Evolutionary conservation across 2,329 filamentous ascomycete genomes (phyloP), one percentile per base, ranked within the genome.

Genomic region (Shiraia sp.): DNA sequence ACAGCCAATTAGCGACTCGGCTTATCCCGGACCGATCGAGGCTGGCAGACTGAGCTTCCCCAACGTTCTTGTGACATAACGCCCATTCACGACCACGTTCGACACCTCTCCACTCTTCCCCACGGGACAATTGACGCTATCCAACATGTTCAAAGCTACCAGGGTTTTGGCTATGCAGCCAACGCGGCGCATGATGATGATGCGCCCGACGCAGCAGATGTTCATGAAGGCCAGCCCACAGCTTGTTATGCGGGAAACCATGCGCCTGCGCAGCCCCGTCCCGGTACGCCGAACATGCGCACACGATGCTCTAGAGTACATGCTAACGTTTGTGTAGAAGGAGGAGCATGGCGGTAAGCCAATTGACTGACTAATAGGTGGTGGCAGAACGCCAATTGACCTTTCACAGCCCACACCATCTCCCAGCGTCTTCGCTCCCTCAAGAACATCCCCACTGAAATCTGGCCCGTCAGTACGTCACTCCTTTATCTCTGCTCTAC

Each of bases 341-440:
- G 80, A 85, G 70, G 76, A 79, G 66, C 80, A 85, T 52, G 76
- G 78, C 67, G 82, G 82, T 85, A 79, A 55, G 75, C 51, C 45
- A 58, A 61, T 58, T 57, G 53, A 40, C 36, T 48, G 16, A 42
- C 31, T 34, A 35, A 6, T 34, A 26, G 30, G 31, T 26, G 17
- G 35, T 22, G 7, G 37, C 36, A 35, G 43, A 31, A 43, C 42
- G n/a, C 40, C 32, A 33, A 61, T 48, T 58, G 47, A 55, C 42
- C 10, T 56, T 40, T 31, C 36, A 39, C 61, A 99, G 93, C 90
- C 71, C 93, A 97, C 79, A 96, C 92, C 65, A 84, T 97, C 74
- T 96, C 92, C 57, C 93, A 97, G 79, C 89, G 92, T 71, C 80
- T 99, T 65, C 88, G 91, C 71, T 86, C 84, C 70, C 80, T 96